These are phyloP conservation scores for Aureobasidium uvarum DNA, from an alignment of 2,329 filamentous ascomycete species.

Conservation along the genomic window DNA sequence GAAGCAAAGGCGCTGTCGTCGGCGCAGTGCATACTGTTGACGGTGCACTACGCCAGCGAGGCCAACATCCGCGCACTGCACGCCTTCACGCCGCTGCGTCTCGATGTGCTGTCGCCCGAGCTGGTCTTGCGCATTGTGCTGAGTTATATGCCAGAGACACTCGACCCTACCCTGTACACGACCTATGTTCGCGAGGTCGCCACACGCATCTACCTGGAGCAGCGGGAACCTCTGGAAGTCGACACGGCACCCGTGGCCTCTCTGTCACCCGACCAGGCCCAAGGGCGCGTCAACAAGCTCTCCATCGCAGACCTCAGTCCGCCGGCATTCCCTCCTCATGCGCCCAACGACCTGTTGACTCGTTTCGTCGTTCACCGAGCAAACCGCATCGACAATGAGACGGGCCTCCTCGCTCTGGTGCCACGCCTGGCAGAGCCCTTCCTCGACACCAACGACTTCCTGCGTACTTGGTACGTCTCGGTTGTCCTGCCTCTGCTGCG, in stretches of 20 bases:
- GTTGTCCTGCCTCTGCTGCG: constrained; percentile 67
- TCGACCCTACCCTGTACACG: constrained; percentile 62
- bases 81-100: constrained; percentile 57
- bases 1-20: constrained; percentile 52
- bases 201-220: constrained; percentile 47
- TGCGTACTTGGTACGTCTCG: constrained; percentile 68
- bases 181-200: constrained; percentile 60
- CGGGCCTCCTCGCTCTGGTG: constrained; percentile 67
- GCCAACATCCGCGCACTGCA: constrained; percentile 64
- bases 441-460: constrained; percentile 57
- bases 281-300: constrained; percentile 63
- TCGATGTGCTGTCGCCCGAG: constrained; percentile 60
- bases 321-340: constrained; percentile 49
- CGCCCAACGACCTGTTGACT: constrained; percentile 56
- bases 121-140: constrained; percentile 70
- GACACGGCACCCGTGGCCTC: constrained; percentile 58
- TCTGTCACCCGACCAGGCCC: constrained; percentile 62
- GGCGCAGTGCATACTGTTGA: constrained; percentile 69
- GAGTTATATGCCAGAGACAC: constrained; percentile 71
- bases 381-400: constrained; percentile 67
- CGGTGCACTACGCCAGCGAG: constrained; percentile 66
- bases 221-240: constrained; percentile 47
- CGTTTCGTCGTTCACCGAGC: constrained; percentile 67
- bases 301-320: constrained; percentile 59
- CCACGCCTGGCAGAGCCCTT: constrained; percentile 68